These are phyloP conservation scores for Mycosphaerella arachidis DNA, from an alignment of 2,329 filamentous ascomycete genomes.

Conservation along the genomic window DNA sequence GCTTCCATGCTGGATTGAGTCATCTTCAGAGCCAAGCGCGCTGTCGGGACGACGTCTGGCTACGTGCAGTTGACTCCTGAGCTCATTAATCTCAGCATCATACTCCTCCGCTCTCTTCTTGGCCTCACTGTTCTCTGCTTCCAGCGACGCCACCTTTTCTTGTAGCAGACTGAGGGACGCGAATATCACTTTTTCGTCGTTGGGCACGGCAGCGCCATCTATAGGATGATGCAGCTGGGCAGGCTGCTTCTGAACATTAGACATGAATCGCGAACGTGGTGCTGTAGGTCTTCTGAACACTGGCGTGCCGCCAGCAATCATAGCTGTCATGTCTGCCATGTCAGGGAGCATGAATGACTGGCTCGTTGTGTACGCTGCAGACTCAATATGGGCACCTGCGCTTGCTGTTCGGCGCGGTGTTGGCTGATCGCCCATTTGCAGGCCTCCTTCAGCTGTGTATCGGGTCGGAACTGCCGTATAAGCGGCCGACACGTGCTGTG, in stretches of 20 bases:
- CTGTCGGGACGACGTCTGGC: constrained; percentile 45
- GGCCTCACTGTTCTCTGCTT: constrained; percentile 51
- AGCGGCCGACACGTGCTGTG: constrained; percentile 20
- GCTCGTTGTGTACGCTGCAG: constrained; percentile 49
- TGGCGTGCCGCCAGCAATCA: constrained; percentile 57
- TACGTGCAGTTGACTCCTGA: constrained; percentile 46
- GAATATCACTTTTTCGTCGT: constrained; percentile 60
- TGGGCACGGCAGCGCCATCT: constrained; percentile 53
- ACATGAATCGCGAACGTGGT: constrained; percentile 52
- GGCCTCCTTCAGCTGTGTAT: constrained; percentile 16
- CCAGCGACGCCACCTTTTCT: constrained; percentile 54
- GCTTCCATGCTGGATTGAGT: constrained; percentile 36
- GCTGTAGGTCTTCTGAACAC: constrained; percentile 50
- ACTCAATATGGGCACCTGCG: constrained; percentile 33
- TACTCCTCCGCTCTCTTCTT: constrained; percentile 51
- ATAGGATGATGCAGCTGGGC: constrained; percentile 44
- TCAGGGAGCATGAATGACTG: constrained; percentile 58
- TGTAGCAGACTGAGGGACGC: constrained; percentile 56
- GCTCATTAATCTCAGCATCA: constrained; percentile 56
- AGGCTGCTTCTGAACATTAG: constrained; percentile 38
- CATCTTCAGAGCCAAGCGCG: constrained; percentile 45
- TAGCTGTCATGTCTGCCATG: constrained; percentile 57
- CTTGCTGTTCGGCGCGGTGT: constrained; percentile 26
- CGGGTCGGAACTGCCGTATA: constrained; percentile 16
- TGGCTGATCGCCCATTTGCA: constrained; percentile 8